These are phyloP conservation scores for Friedmanniomyces simplex DNA, from an alignment of 495 filamentous ascomycete genomes.

Conservation along the genomic window DNA sequence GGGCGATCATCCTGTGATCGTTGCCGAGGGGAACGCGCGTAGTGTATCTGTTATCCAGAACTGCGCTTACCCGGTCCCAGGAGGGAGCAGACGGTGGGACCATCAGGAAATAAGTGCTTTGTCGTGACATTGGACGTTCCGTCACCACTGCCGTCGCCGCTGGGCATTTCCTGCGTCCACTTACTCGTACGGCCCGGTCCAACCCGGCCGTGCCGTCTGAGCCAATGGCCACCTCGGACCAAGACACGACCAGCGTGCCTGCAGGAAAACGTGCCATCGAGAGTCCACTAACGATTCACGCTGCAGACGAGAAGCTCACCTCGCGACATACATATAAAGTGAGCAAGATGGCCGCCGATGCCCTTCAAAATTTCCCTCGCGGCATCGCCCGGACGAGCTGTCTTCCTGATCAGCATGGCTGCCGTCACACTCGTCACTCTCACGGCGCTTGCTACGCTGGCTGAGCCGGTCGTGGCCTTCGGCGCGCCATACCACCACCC, in stretches of 20 bases:
- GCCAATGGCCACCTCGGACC: neutral
- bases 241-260: neutral
- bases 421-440: neutral
- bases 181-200: too few species aligned
- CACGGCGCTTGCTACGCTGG: neutral
- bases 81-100: too few species aligned
- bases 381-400: neutral
- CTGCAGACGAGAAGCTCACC: neutral
- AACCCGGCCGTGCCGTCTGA: neutral
- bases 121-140: too few species aligned
- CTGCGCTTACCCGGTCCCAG: too few species aligned
- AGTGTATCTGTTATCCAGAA: too few species aligned
- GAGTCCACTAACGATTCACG: neutral
- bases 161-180: too few species aligned
- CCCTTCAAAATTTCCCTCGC: neutral
- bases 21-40: too few species aligned
- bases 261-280: neutral
- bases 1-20: too few species aligned
- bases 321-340: neutral
- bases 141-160: too few species aligned
- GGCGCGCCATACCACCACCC: neutral
- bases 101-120: too few species aligned
- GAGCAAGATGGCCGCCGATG: neutral
- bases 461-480: neutral
- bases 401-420: conserved; percentile 1